Conservation (phyloP, 768 basidiomycete species). For the Tubosaeta brunneosetosa region DNA sequence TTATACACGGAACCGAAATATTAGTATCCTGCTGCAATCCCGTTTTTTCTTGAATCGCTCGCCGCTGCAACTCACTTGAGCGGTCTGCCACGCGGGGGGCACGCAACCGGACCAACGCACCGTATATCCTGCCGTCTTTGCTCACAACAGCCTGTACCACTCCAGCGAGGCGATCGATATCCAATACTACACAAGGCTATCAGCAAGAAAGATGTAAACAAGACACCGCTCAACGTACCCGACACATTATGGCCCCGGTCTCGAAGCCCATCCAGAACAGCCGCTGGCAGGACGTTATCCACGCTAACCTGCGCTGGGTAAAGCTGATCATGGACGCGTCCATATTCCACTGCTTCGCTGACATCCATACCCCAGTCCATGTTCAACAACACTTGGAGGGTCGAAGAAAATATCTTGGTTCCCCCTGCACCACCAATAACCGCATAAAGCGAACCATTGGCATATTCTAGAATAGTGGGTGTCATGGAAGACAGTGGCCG, state of each 20-base stretch:
- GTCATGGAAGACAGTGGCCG: constrained; percentile 84
- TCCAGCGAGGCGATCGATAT: constrained; percentile 69
- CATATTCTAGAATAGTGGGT: constrained; percentile 76
- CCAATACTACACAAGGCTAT: constrained; percentile 39
- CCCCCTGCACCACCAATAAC: constrained; percentile 87
- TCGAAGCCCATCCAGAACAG: constrained; percentile 53
- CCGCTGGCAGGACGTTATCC: constrained; percentile 55
- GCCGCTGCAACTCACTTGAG: constrained; percentile 47
- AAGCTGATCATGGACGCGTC: constrained; percentile 83
- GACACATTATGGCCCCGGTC: constrained; percentile 68
- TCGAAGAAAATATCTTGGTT: constrained; percentile 72
- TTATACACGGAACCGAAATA: too few relatives aligned
- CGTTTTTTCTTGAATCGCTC: constrained; percentile 89
- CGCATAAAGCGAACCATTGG: constrained; percentile 66
- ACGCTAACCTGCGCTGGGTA: constrained; percentile 59
- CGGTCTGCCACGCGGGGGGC: too few relatives aligned
- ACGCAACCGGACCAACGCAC: constrained; percentile 35
- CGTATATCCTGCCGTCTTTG: constrained; percentile 53
- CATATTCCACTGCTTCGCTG: constrained; percentile 76
- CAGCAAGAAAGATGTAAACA: background rate
- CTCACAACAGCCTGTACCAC: constrained; percentile 65
- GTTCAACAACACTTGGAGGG: constrained; percentile 78
- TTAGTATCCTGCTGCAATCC: constrained; percentile 84
- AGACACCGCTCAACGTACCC: constrained; percentile 35
- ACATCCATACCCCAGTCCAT: constrained; percentile 74